Percentiles rank a stretch among this genome's conserved stretches.
Evolutionary conservation across 2,329 filamentous ascomycete species (phyloP).

Genomic region (Trichoderma polysporum): DNA sequence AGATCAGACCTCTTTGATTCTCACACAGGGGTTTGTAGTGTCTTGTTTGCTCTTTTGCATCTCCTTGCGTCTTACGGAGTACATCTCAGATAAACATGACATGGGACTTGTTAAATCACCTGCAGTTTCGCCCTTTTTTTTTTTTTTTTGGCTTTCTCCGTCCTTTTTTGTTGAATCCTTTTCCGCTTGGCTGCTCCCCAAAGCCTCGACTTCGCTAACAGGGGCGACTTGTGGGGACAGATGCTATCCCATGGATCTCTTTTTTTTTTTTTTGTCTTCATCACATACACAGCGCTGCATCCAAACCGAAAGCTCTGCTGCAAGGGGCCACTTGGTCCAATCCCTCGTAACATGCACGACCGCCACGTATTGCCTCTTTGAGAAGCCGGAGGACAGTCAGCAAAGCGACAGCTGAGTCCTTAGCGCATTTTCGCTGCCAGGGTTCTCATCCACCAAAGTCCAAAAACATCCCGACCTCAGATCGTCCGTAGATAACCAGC

Average conservation of each 20-base stretch:
- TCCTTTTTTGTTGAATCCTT: too few relatives aligned
- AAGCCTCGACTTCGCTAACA: background rate
- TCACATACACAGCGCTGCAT: background rate
- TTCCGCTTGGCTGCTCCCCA: background rate
- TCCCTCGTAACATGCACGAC: conserved; percentile 7
- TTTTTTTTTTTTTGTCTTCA: background rate
- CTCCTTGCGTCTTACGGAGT: background rate
- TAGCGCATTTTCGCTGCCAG: background rate
- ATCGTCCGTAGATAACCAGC: background rate
- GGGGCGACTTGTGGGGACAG: background rate
- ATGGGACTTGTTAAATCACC: background rate
- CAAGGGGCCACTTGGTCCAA: background rate
- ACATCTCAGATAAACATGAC: background rate
- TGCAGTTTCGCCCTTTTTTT: background rate
- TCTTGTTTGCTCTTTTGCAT: background rate
- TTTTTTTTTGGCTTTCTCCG: background rate
- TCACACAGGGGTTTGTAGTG: background rate
- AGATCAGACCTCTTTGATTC: too few relatives aligned
- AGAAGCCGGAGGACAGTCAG: conserved; percentile 13
- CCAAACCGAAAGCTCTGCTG: background rate
- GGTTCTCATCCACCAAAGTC: background rate
- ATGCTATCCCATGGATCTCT: too few relatives aligned
- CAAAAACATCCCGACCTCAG: background rate
- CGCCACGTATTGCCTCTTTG: conserved; percentile 8
- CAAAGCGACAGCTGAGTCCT: background rate